Base-by-base conservation (phyloP, 257 asterid species). In the Thymus quinquecostatus region DNA sequence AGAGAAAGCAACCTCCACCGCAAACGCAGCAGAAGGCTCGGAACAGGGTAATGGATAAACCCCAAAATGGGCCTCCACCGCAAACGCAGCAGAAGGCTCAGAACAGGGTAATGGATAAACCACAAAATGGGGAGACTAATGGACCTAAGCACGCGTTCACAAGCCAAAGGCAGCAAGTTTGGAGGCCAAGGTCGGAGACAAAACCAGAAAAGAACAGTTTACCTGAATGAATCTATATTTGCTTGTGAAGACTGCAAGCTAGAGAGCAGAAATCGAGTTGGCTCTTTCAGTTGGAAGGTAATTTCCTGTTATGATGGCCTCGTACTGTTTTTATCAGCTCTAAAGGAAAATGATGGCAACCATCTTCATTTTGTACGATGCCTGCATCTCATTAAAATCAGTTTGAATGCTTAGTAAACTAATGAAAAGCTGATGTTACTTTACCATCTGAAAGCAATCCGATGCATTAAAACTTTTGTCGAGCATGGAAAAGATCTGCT, bases 101-200 rank as follows among this genome's bases (percentile, higher is more conserved):
- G 41, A 78, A 62, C 47, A 70, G 59, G 61, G 72, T 58, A 33
- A 10, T 40, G 57, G 81, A 55, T 60, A 82, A 66, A 40, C 61
- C 57, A 40, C 77, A 30, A 64, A 55, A 59, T 66, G 80, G 61
- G 14, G 48, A 65, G 34, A 14, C 60, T 30, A 79, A 75, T 56
- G 78, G 81, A 48, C 59, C 77, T 33, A 64, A 53, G 62, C 71
- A 80, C 41, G 81, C 88, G 29, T 79, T 82, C 7, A 68, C 76
- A 8, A 85, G 83, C 75, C 84, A 72, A 45, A 74, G 63, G 11
- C 88, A 83, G 77, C 82, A 82, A 64, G 83, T 81, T 30, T 86
- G 96, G 90, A 84, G 69, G 85, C 84, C 84, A 47, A 84, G 85
- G 77, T 64, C 82, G 5, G 72, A 79, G 44, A 60, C 55, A 58